Evolutionary conservation across 2,329 filamentous ascomycete genomes (phyloP).

Genomic region (Trichophyton mentagrophytes): DNA sequence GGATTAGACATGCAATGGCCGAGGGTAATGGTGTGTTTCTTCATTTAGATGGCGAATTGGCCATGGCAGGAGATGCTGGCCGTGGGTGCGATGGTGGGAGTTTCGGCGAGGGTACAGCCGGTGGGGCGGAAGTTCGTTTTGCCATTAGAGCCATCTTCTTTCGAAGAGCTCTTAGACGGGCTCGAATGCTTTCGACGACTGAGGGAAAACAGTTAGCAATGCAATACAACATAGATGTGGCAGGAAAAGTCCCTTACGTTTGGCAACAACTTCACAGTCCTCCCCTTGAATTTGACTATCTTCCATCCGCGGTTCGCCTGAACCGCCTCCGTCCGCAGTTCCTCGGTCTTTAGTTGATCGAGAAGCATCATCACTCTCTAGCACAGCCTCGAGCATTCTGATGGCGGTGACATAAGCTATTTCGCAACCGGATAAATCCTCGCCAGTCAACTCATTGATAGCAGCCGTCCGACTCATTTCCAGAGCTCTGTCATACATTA

Average conservation of each 20-base stretch:
- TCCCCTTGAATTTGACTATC: slow-evolving; percentile 35
- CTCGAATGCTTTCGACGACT: slow-evolving; percentile 40
- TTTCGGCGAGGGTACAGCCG: slow-evolving; percentile 18
- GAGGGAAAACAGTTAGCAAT: background rate
- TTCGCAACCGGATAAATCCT: slow-evolving; percentile 76
- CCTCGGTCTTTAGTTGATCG: slow-evolving; percentile 17
- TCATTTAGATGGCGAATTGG: slow-evolving; percentile 16
- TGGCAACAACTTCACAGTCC: slow-evolving; percentile 38
- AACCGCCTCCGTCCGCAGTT: slow-evolving; percentile 13
- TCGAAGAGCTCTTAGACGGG: slow-evolving; percentile 34
- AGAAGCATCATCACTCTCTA: slow-evolving; percentile 58
- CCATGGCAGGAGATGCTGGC: slow-evolving; percentile 22
- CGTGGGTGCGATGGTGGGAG: slow-evolving; percentile 21
- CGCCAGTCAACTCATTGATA: slow-evolving; percentile 88
- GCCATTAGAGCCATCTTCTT: slow-evolving; percentile 39
- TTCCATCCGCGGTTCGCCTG: slow-evolving; percentile 24
- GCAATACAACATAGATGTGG: background rate
- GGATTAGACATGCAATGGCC: background rate
- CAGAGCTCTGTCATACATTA: slow-evolving; percentile 94
- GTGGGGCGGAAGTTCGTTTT: slow-evolving; percentile 33
- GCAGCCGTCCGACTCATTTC: slow-evolving; percentile 94
- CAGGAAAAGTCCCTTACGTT: slow-evolving; percentile 29
- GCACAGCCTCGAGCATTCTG: slow-evolving; percentile 83
- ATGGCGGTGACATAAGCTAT: slow-evolving; percentile 89
- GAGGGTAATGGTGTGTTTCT: background rate